A percentile compares a stretch with the other conserved stretches of the same genome.
These are phyloP conservation scores for Penicillium brevicompactum DNA, from an alignment of 2,329 filamentous ascomycete species.

Conservation along the genomic window DNA sequence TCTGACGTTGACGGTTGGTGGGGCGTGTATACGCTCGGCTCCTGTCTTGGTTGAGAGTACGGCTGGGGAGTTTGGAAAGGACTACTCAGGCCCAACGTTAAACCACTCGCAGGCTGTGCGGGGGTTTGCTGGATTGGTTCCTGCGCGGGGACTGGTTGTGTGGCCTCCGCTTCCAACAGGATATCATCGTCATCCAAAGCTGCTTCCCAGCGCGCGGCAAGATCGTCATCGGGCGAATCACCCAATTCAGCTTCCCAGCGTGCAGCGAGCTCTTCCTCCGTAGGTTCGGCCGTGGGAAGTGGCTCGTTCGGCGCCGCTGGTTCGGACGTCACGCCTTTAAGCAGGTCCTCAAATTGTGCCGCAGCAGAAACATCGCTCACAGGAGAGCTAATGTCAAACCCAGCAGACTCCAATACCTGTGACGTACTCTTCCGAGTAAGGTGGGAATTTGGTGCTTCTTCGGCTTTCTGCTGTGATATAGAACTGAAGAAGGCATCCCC, in stretches of 20 bases:
- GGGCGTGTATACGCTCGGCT: constrained; percentile 52
- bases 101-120: constrained; percentile 20
- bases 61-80: constrained; percentile 31
- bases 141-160: constrained; percentile 24
- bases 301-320: constrained; percentile 7
- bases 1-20: constrained; percentile 54
- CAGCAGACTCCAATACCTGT: constrained; percentile 62
- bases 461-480: constrained; percentile 15
- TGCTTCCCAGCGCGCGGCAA: constrained; percentile 67
- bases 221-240: constrained; percentile 61
- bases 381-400: constrained; percentile 35
- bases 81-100: constrained; percentile 22
- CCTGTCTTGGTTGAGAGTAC: constrained; percentile 21
- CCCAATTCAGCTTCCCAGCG: constrained; percentile 83
- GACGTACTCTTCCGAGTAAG: constrained; percentile 71
- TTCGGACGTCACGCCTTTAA: constrained; percentile 24
- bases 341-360: constrained; percentile 27
- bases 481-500: constrained; percentile 37
- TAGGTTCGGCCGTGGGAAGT: constrained; percentile 16
- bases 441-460: constrained; percentile 19
- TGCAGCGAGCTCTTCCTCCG: constrained; percentile 69
- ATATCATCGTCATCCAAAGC: constrained; percentile 73
- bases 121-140: constrained; percentile 26
- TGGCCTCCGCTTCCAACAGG: constrained; percentile 66
- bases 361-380: constrained; percentile 32